A percentile compares a stretch with the other conserved stretches of the same genome.
These are phyloP conservation scores for Purpureocillium takamizusanense DNA, from an alignment of 2,329 filamentous ascomycete species.

Conservation along the genomic window DNA sequence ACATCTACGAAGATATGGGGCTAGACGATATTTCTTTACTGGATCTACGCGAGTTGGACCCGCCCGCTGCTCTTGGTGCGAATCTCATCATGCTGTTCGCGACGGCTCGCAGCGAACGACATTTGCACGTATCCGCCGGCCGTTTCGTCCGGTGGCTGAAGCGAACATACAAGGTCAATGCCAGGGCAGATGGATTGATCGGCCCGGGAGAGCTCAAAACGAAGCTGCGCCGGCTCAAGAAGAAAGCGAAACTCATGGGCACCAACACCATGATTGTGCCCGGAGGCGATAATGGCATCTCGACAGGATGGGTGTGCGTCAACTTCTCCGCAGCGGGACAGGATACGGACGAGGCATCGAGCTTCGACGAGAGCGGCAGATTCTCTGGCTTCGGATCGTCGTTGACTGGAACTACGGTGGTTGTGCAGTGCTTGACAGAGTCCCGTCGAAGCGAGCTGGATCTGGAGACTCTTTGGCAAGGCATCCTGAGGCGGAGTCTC, in stretches of 20 bases:
- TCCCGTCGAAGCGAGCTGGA: constrained; percentile 41
- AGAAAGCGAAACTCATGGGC: constrained; percentile 72
- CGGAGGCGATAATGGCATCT: constrained; percentile 72
- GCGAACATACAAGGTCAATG: constrained; percentile 59
- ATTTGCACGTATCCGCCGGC: constrained; percentile 84
- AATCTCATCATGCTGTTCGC: constrained; percentile 90
- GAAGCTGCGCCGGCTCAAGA: constrained; percentile 70
- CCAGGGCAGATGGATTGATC: constrained; percentile 78
- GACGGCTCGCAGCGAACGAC: constrained; percentile 84
- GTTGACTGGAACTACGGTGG: constrained; percentile 39
- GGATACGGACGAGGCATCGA: constrained; percentile 32
- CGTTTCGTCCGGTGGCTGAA: constrained; percentile 82
- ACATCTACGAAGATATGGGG: constrained; percentile 76
- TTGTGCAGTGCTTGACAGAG: constrained; percentile 51
- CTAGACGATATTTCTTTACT: constrained; percentile 73
- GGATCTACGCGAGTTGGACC: constrained; percentile 77
- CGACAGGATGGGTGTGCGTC: constrained; percentile 93
- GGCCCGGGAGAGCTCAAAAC: constrained; percentile 87
- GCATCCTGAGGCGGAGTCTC: constrained; percentile 26
- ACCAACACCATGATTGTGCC: constrained; percentile 57
- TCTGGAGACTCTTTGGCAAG: constrained; percentile 43
- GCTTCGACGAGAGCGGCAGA: constrained; percentile 39
- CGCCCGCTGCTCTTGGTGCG: constrained; percentile 76
- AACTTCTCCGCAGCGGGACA: constrained; percentile 68
- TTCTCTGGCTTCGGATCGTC: constrained; percentile 69